Base-by-base conservation (phyloP, 768 basidiomycete species). In the Tylopilus felleus region DNA sequence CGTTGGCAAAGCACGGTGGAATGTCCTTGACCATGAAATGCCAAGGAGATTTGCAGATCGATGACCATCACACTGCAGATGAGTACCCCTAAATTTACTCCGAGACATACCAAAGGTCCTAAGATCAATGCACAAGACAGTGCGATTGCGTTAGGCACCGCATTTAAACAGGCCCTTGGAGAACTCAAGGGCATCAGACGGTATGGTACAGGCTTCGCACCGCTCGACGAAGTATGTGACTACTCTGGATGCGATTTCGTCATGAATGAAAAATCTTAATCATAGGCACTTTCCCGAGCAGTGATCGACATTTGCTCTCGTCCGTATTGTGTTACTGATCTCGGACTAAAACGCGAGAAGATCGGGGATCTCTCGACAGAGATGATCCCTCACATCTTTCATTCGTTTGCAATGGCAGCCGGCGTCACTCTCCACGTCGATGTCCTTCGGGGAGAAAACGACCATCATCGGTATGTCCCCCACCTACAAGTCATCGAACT, bases 41-140 rank as follows among this genome's bases (percentile, higher is more conserved):
- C 72, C 85, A 90, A 66, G 97, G 97, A 38, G 97, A 99, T 70
- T 79, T 98, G 8, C 91, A 88, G 83, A 97, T 98, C 55, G 97
- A 99, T 73, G 97, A 99, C 74, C 97, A 98, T 65, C 97, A 99
- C 73, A 93, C 95, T 44, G 93, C 96, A 81, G 97, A 99, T 90
- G 83, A 85, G 87, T 85, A 46, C 19, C 47, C n/a, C 40, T n/a
- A n/a, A n/a, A 40, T 47, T 28, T 22, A 29, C n/a, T 43, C 33
- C 48, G 59, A 67, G 60, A 66, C 41, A 25, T 3, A 14, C 19
- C 12, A 21, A 33, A n/a, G 27, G 49, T 52, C 59, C 51, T 55
- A 52, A 39, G 36, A 39, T 58, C 45, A 8, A 22, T 57, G 63
- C 68, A 93, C 91, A 93, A 82, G 91, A 93, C 71, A 88, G 83